A percentile compares a stretch with the other conserved stretches of the same genome.
Conservation (phyloP, 257 asterid genomes). For the Nicotiana sylvestris region DNA sequence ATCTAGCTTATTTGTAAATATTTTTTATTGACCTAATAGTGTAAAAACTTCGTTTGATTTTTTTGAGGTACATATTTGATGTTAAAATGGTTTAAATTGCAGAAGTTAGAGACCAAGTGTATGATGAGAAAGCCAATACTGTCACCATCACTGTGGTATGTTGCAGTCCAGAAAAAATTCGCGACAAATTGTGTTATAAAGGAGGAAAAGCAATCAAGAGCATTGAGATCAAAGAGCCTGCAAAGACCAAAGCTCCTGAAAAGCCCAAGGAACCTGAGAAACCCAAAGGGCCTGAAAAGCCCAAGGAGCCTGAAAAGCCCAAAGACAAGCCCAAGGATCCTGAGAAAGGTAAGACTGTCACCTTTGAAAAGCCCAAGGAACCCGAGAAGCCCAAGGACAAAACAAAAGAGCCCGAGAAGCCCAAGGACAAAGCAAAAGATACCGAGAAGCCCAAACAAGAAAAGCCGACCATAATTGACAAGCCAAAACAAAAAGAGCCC, state of each 20-base stretch:
- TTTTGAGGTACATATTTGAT: background rate
- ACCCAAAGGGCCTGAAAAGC: constrained; percentile 12
- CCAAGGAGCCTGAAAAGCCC: constrained; percentile 15
- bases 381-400: constrained; percentile 32
- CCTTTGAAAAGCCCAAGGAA: constrained; percentile 20
- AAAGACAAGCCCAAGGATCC: constrained; percentile 28
- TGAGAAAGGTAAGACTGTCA: constrained; percentile 12
- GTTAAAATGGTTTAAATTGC: constrained; percentile 15
- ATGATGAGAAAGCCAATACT: constrained; percentile 54
- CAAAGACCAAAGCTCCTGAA: constrained; percentile 9
- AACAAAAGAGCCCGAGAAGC: constrained; percentile 25
- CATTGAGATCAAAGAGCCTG: constrained; percentile 49
- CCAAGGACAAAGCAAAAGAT: background rate
- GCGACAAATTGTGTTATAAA: constrained; percentile 56
- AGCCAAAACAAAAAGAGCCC: background rate
- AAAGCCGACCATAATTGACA: background rate
- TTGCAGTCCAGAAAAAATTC: constrained; percentile 76
- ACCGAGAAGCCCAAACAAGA: constrained; percentile 24
- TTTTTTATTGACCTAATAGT: too few relatives aligned
- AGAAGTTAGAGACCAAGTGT: constrained; percentile 78
- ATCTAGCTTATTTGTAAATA: too few relatives aligned
- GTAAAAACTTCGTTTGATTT: too few relatives aligned
- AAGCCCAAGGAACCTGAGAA: constrained; percentile 16
- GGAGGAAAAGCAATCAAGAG: constrained; percentile 56
- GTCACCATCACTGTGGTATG: constrained; percentile 64